Evolutionary conservation across 2,329 filamentous ascomycete species (phyloP).

Genomic region (Colletotrichum higginsianum): DNA sequence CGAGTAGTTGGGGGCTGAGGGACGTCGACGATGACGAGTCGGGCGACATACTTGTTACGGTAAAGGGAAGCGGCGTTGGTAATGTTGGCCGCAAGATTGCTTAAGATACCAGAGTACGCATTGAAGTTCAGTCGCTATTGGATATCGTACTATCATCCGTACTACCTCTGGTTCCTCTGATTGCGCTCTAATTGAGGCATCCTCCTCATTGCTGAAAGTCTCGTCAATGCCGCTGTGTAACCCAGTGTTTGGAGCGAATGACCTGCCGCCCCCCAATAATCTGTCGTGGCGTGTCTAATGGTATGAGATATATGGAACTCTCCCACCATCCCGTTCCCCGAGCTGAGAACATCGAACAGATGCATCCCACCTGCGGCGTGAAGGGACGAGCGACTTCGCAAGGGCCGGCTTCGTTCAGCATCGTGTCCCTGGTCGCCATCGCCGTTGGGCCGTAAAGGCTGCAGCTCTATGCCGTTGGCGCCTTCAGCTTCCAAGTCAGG

Average conservation of each 20-base stretch:
- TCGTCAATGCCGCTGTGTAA: slow-evolving; percentile 69
- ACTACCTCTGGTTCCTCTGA: slow-evolving; percentile 39
- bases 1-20: slow-evolving; percentile 90
- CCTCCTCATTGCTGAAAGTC: slow-evolving; percentile 39
- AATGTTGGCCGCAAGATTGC: slow-evolving; percentile 94
- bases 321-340: slow-evolving; percentile 68
- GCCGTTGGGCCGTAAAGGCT: slow-evolving; percentile 46
- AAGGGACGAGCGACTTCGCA: slow-evolving; percentile 42
- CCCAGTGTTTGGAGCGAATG: slow-evolving; percentile 68
- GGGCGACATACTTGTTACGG: slow-evolving; percentile 85
- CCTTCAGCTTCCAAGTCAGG: slow-evolving; percentile 55
- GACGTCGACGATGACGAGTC: slow-evolving; percentile 78
- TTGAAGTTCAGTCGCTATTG: slow-evolving; percentile 30
- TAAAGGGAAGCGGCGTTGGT: slow-evolving; percentile 93
- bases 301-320: slow-evolving; percentile 69
- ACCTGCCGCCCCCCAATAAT: slow-evolving; percentile 63
- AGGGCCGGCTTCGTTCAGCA: slow-evolving; percentile 43
- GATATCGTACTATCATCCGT: slow-evolving; percentile 18
- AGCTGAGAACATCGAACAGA: slow-evolving; percentile 65
- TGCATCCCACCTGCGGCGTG: slow-evolving; percentile 50
- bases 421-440: slow-evolving; percentile 28
- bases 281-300: slow-evolving; percentile 62
- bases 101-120: slow-evolving; percentile 52
- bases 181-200: slow-evolving; percentile 41
- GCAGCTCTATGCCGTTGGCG: slow-evolving; percentile 63